Conservation (phyloP, 192 early-diverging fungal species). For the Gaertneriomyces semiglobifer region DNA sequence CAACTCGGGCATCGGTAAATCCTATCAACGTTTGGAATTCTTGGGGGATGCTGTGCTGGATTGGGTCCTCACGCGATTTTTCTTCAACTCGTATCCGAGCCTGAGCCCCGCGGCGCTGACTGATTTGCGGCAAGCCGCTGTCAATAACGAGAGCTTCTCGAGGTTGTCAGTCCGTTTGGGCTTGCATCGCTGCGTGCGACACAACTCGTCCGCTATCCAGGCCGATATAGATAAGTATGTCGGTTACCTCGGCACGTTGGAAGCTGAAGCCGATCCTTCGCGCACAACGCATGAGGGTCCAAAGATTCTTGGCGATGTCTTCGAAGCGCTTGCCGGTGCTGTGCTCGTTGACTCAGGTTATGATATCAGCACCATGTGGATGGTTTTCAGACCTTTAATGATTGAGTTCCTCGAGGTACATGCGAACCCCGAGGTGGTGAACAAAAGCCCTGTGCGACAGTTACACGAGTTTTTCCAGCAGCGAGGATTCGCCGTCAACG, state of each 20-base stretch:
- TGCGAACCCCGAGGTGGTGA: slow-evolving; percentile 39
- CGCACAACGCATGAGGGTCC: slow-evolving; percentile 53
- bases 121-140: slow-evolving; percentile 78
- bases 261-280: slow-evolving; percentile 8
- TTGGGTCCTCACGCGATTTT: slow-evolving; percentile 69
- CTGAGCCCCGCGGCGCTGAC: slow-evolving; percentile 71
- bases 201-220: slow-evolving; percentile 52
- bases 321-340: slow-evolving; percentile 80
- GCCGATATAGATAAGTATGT: slow-evolving; percentile 56
- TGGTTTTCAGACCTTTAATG: slow-evolving; percentile 43
- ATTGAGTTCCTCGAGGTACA: slow-evolving; percentile 29
- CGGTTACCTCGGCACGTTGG: slow-evolving; percentile 41
- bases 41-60: slow-evolving; percentile 86
- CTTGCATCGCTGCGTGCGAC: slow-evolving; percentile 63
- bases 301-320: slow-evolving; percentile 80
- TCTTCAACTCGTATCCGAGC: slow-evolving; percentile 68
- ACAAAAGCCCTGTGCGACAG: slow-evolving; percentile 46
- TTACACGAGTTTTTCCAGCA: slow-evolving; percentile 44
- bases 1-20: slow-evolving; percentile 22
- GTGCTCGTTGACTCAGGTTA: slow-evolving; percentile 78
- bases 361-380: slow-evolving; percentile 46
- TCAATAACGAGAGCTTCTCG: slow-evolving; percentile 81
- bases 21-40: slow-evolving; percentile 88
- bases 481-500: slow-evolving; percentile 39
- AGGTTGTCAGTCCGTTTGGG: slow-evolving; percentile 60